Percentiles rank a stretch among this genome's conserved stretches.
These are phyloP conservation scores for Russula virescens DNA, from an alignment of 768 basidiomycete species.

Conservation along the genomic window DNA sequence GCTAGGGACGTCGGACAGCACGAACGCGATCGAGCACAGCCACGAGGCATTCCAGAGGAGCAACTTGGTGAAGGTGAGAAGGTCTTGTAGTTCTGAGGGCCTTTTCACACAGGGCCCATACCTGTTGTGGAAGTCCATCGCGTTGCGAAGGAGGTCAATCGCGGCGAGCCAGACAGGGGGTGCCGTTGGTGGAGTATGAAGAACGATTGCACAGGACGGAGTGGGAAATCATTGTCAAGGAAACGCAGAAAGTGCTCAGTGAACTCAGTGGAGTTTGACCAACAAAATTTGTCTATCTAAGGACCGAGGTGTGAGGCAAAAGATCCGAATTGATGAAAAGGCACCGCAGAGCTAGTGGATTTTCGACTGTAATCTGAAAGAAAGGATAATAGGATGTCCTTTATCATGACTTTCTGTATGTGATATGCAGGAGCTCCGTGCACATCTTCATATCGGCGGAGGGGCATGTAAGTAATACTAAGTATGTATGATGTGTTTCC, in stretches of 20 bases:
- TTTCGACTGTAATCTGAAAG: neutral
- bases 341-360: slow-evolving; percentile 4
- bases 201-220: slow-evolving; percentile 75
- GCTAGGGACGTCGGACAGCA: slow-evolving; percentile 93
- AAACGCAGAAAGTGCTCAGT: slow-evolving; percentile 51
- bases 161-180: slow-evolving; percentile 78
- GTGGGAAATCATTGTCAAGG: slow-evolving; percentile 89
- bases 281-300: neutral
- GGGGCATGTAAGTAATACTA: too few relatives aligned
- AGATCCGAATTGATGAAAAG: slow-evolving; percentile 5
- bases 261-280: slow-evolving; percentile 44
- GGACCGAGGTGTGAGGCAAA: neutral
- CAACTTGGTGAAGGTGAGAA: slow-evolving; percentile 74
- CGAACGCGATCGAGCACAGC: slow-evolving; percentile 84
- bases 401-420: neutral
- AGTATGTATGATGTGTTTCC: neutral
- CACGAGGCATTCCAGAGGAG: slow-evolving; percentile 80
- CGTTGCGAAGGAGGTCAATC: slow-evolving; percentile 90
- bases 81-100: too few relatives aligned
- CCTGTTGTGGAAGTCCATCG: slow-evolving; percentile 95
- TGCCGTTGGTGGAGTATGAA: slow-evolving; percentile 67
- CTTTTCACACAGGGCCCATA: too few relatives aligned
- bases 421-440: neutral
- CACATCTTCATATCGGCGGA: slow-evolving; percentile 2
- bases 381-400: neutral